A percentile compares a stretch with the other conserved stretches of the same genome.
Conservation (phyloP, 805 yeast genomes). For the Suhomyces canberraensis region DNA sequence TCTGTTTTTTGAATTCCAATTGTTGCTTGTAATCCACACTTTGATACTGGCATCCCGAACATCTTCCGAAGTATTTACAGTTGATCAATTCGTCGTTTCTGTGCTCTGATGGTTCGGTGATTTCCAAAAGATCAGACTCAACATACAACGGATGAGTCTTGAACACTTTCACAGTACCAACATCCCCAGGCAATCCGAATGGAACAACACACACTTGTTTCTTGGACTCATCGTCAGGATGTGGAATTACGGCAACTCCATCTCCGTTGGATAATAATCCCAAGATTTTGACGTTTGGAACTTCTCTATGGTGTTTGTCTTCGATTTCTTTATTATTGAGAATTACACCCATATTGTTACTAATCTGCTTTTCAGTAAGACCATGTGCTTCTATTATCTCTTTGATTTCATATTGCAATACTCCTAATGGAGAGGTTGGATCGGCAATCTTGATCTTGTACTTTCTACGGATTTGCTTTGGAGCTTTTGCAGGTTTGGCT, state of each 20-base stretch:
- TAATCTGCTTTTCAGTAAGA: constrained; percentile 45
- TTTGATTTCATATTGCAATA: constrained; percentile 68
- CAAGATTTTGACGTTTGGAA: constrained; percentile 54
- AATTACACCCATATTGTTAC: constrained; percentile 63
- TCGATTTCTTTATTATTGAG: constrained; percentile 55
- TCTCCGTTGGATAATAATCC: constrained; percentile 78
- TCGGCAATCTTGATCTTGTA: constrained; percentile 65
- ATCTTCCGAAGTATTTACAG: constrained; percentile 84
- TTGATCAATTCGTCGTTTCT: constrained; percentile 59
- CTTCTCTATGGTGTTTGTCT: constrained; percentile 54
- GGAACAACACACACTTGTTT: constrained; percentile 77
- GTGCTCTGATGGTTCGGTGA: constrained; percentile 31
- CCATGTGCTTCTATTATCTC: constrained; percentile 46
- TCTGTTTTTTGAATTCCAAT: constrained; percentile 64
- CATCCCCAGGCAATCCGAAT: constrained; percentile 84
- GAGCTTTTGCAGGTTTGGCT: not conserved
- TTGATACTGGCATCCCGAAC: constrained; percentile 96
- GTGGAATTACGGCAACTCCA: constrained; percentile 69
- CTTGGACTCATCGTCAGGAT: constrained; percentile 45
- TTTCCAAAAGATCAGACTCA: constrained; percentile 67
- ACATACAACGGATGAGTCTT: constrained; percentile 73
- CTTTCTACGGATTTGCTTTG: constrained; percentile 39
- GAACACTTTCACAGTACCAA: constrained; percentile 64
- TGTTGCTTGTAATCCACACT: constrained; percentile 71
- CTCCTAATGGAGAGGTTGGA: constrained; percentile 77